phyloP scores from a whole-genome alignment of 257 asterid genomes.

The Solanum infundibuliforme region DNA sequence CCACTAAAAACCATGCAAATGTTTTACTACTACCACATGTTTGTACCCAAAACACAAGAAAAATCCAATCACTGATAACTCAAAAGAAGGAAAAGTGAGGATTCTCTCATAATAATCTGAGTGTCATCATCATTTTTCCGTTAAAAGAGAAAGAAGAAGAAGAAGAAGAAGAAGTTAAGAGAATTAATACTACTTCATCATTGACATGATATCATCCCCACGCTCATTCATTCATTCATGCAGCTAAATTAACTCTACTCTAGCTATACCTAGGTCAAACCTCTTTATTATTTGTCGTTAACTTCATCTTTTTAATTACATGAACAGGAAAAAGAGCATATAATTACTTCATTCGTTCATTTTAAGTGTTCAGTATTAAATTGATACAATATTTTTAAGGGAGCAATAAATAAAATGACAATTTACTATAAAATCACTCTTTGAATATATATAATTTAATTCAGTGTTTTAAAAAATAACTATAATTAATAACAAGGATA shows the following conservation, averaged over 20 bases:
- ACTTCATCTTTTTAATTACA: neutral
- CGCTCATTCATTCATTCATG: neutral
- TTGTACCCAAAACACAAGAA: neutral
- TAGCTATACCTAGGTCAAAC: neutral
- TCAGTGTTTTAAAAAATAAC: neutral
- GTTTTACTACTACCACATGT: neutral
- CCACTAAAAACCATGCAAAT: slow-evolving; percentile 30
- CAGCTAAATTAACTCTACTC: neutral
- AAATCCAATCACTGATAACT: neutral
- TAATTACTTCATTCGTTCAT: neutral
- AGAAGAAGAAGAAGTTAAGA: neutral
- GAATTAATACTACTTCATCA: neutral
- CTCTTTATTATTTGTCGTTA: neutral
- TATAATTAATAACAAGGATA: neutral
- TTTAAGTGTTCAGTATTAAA: rapidly evolving
- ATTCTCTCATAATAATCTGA: neutral
- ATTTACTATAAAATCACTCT: neutral
- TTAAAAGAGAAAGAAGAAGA: neutral
- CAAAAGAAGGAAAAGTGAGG: neutral
- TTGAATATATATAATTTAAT: neutral
- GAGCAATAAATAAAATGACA: neutral
- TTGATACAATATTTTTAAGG: no score
- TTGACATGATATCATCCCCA: neutral
- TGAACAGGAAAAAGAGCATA: neutral
- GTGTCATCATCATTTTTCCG: neutral